These are phyloP conservation scores for Penicillium expansum DNA, from an alignment of 2,329 filamentous ascomycete species.

Conservation along the genomic window DNA sequence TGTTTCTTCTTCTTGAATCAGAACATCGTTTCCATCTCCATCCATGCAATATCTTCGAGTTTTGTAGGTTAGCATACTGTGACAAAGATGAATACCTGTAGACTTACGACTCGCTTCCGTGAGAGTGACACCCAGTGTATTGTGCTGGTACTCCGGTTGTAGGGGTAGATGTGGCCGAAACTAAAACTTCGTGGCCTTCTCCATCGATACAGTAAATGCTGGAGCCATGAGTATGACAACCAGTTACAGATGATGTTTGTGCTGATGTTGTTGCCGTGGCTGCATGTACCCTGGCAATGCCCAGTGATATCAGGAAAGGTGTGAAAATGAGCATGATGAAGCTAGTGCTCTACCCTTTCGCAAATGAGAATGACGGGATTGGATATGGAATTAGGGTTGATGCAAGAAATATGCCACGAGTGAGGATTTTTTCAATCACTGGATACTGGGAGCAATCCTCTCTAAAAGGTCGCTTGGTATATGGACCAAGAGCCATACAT, in stretches of 20 bases:
- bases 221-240: slow-evolving; percentile 51
- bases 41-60: slow-evolving; percentile 59
- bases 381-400: neutral
- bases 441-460: neutral
- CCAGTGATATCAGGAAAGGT: slow-evolving; percentile 12
- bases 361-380: neutral
- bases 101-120: slow-evolving; percentile 56
- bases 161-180: slow-evolving; percentile 49
- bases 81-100: neutral
- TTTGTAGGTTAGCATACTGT: neutral
- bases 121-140: slow-evolving; percentile 65
- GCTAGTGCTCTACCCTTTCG: neutral
- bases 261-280: slow-evolving; percentile 31
- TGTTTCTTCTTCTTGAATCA: slow-evolving; percentile 44
- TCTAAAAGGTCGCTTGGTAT: neutral
- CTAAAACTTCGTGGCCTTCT: slow-evolving; percentile 37
- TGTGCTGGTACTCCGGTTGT: slow-evolving; percentile 57
- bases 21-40: slow-evolving; percentile 59
- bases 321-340: slow-evolving; percentile 10
- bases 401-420: neutral
- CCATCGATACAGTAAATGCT: slow-evolving; percentile 37
- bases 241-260: slow-evolving; percentile 50
- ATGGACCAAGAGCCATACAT: neutral
- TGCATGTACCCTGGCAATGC: slow-evolving; percentile 17
- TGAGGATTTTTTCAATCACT: neutral